A percentile compares a stretch with the other conserved stretches of the same genome.
Evolutionary conservation across 2,329 filamentous ascomycete genomes (phyloP).

Genomic region (Fusarium guadeloupense): DNA sequence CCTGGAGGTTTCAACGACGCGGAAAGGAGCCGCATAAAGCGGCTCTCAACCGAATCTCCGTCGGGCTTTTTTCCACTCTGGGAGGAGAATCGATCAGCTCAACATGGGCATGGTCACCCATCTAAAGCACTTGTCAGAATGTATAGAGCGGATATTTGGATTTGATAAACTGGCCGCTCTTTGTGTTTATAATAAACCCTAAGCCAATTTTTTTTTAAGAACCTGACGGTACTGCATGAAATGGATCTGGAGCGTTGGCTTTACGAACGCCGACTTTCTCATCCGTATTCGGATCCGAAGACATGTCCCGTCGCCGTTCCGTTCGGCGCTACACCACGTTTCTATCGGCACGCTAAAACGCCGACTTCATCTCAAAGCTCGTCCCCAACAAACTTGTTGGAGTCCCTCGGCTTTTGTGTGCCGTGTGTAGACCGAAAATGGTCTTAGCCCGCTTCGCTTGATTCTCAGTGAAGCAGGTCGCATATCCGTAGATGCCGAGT

Average conservation of each 20-base stretch:
- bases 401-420: neutral
- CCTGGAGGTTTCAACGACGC: neutral
- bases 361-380: neutral
- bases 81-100: neutral
- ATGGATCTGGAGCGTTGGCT: neutral
- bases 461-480: neutral
- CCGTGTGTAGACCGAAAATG: neutral
- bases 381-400: neutral
- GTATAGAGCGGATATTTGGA: neutral
- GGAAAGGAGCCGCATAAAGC: neutral
- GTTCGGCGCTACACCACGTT: too few relatives aligned
- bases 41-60: slow-evolving; percentile 21
- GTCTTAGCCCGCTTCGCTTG: neutral
- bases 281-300: slow-evolving; percentile 26
- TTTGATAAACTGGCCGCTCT: neutral
- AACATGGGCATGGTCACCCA: neutral
- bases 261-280: slow-evolving; percentile 6
- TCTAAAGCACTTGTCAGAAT: neutral
- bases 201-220: neutral
- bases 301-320: neutral
- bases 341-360: neutral
- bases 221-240: neutral
- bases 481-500: slow-evolving; percentile 1
- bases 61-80: slow-evolving; percentile 18
- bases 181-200: neutral